Conservation (phyloP, 2,329 filamentous ascomycete species). For the Coleophoma cylindrospora region DNA sequence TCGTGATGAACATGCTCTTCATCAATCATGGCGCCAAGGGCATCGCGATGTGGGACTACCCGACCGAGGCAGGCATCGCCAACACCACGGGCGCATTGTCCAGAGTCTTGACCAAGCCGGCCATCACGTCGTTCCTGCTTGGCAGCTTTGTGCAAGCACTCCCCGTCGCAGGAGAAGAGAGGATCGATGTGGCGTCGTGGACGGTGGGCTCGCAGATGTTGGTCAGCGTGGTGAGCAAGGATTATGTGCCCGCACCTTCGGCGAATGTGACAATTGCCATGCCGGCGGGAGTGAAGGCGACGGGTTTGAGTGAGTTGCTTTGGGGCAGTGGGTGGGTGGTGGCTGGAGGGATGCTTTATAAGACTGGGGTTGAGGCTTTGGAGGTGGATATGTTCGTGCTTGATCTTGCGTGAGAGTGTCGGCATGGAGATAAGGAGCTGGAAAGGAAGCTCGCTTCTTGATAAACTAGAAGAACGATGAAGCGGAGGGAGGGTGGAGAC, state of each 20-base stretch:
- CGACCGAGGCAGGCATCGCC: constrained; percentile 29
- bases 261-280: constrained; percentile 3
- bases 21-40: constrained; percentile 42
- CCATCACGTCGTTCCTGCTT: constrained; percentile 29
- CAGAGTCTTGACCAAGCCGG: constrained; percentile 25
- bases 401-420: constrained; percentile 39
- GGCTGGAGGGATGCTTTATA: constrained; percentile 1
- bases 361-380: constrained; percentile 2
- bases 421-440: neutral
- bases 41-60: constrained; percentile 40
- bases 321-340: constrained; percentile 7
- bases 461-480: too few relatives aligned
- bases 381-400: constrained; percentile 27
- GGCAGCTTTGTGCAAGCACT: constrained; percentile 3
- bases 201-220: constrained; percentile 23
- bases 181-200: constrained; percentile 33
- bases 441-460: too few relatives aligned
- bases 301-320: neutral
- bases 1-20: constrained; percentile 37
- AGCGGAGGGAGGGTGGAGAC: too few relatives aligned
- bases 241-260: constrained; percentile 13
- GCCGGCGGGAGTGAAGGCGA: neutral
- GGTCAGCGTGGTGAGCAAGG: constrained; percentile 29
- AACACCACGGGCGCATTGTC: constrained; percentile 31
- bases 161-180: constrained; percentile 17